phyloP scores from a whole-genome alignment of 768 basidiomycete species.

The Galerina sulciceps region DNA sequence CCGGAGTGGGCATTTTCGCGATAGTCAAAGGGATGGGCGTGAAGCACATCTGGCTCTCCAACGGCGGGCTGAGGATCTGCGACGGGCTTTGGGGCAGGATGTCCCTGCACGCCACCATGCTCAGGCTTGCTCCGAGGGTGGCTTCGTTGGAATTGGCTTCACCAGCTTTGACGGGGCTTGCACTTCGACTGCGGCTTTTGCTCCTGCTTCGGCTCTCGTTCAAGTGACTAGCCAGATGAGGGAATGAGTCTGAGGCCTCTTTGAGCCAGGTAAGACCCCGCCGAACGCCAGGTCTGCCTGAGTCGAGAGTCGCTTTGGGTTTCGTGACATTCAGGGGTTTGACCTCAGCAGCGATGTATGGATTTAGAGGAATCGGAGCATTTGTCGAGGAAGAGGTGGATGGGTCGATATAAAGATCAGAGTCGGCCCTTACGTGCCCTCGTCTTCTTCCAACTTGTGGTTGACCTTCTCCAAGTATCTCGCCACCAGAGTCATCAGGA shows the following conservation, averaged over 20 bases:
- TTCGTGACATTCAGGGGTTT: constrained; percentile 3
- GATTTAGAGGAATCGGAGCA: neutral
- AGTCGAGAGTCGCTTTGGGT: neutral
- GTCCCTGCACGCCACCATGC: constrained; percentile 13
- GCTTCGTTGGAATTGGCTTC: neutral
- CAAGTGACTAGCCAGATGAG: constrained; percentile 16
- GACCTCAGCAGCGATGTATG: neutral
- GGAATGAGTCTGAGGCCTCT: neutral
- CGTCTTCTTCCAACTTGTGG: constrained; percentile 11
- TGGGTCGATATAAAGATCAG: constrained; percentile 25
- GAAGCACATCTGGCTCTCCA: constrained; percentile 63
- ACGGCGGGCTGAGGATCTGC: constrained; percentile 56
- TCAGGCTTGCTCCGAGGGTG: neutral
- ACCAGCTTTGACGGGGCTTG: constrained; percentile 25
- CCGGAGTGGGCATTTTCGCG: neutral
- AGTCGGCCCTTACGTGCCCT: constrained; percentile 28
- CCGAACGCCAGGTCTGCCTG: constrained; percentile 5
- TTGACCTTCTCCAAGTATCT: neutral
- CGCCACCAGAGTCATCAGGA: neutral
- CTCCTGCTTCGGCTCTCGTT: constrained; percentile 25
- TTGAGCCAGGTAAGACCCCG: constrained; percentile 15
- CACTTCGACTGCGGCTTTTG: constrained; percentile 25
- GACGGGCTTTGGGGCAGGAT: constrained; percentile 62
- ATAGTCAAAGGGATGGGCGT: constrained; percentile 30
- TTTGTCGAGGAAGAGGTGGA: neutral